Evolutionary conservation across 1,139 yeast species (phyloP), one percentile per base, ranked within the genome.

Genomic region (Magnusiomyces ingens): DNA sequence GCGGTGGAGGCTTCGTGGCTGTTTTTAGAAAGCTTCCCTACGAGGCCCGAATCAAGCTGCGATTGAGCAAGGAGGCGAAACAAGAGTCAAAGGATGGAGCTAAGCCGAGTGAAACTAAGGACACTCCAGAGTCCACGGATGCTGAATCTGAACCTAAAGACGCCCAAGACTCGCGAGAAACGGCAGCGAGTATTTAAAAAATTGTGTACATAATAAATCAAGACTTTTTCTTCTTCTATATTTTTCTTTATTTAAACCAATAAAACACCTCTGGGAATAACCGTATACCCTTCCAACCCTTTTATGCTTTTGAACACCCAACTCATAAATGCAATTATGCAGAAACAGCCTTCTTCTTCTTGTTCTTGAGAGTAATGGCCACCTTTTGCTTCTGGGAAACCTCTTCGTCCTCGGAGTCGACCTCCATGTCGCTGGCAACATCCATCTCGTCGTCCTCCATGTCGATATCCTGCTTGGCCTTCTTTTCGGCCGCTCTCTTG

Each of bases 401-500:
- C n/a, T 64, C 74, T 8, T 26, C 32, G 32, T 26, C 32, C 72
- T 68, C 75, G 65, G 65, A 70, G 77, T 64, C 71, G 68, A 66
- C 74, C 72, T 74, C 76, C 59, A 66, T 71, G 58, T 70, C 77
- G 32, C 32, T 26, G 57, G 71, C 76, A 54, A 74, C 76, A 50
- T 74, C 82, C 53, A 71, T 75, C 32, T 68, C 75, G 55, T 68
- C 74, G 17, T 68, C 77, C 49, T 67, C 75, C 36, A 72, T 82
- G 41, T 71, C 81, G 50, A 70, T 78, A 52, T 75, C 84, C 70
- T 74, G 82, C 58, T 81, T 82, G 52, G 82, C 84, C 62, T 72
- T 74, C 75, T 77, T 85, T 67, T 87, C 95, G 56, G 84, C 83
- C 73, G 79, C 81, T 71, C 89, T 82, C 68, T 89, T 84, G 63